phyloP scores from a whole-genome alignment of 176 grass and related monocot genomes.

The Ampelocalamus luodianensis region DNA sequence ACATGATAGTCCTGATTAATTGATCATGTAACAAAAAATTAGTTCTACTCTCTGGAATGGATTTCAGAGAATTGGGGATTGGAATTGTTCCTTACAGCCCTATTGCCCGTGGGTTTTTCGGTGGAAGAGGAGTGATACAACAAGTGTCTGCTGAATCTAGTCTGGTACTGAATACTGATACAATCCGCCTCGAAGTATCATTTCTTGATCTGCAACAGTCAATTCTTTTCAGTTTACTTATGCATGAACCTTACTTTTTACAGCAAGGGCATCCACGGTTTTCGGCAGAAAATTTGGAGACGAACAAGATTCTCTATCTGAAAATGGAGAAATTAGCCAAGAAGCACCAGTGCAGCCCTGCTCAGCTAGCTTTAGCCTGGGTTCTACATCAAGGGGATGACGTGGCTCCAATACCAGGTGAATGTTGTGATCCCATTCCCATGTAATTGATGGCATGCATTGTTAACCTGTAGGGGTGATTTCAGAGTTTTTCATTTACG shows the following conservation, averaged over 20 bases:
- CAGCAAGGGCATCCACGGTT: conserved; percentile 70
- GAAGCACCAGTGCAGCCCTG: conserved; percentile 71
- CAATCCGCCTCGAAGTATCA: neutral
- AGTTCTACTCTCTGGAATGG: neutral
- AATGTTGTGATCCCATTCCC: neutral
- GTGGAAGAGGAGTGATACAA: conserved; percentile 61
- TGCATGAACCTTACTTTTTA: neutral
- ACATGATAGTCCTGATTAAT: neutral
- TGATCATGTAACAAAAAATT: neutral
- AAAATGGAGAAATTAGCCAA: conserved; percentile 56
- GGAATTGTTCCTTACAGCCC: conserved; percentile 92
- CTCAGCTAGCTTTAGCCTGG: conserved; percentile 81
- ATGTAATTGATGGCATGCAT: neutral
- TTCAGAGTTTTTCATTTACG: conserved; percentile 2
- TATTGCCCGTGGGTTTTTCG: conserved; percentile 77
- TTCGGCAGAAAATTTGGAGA: conserved; percentile 66
- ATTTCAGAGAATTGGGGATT: conserved; percentile 72
- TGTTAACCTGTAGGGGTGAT: neutral
- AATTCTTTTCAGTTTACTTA: neutral
- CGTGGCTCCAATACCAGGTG: conserved; percentile 88
- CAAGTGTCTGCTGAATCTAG: conserved; percentile 56
- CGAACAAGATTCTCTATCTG: conserved; percentile 68
- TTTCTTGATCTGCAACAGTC: neutral
- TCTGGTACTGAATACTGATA: conserved; percentile 63
- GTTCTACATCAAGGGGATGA: conserved; percentile 81